A percentile compares a stretch with the other conserved stretches of the same genome.
Evolutionary conservation across 75 land plant species (phyloP).

Genomic region (Pseudotsuga menziesii): DNA sequence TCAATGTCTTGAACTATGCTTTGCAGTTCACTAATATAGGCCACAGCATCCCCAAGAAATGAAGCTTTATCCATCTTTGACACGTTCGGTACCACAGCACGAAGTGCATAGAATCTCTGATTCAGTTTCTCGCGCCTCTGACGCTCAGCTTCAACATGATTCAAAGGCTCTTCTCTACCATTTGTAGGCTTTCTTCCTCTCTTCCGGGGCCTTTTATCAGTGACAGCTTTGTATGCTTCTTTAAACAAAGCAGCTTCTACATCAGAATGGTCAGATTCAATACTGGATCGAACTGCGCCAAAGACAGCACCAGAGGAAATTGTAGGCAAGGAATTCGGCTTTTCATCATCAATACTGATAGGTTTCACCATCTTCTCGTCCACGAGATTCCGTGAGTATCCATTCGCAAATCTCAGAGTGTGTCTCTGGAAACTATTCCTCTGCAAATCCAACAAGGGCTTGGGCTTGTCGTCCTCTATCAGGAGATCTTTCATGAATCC

Average conservation of each 20-base stretch:
- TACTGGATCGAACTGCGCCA: constrained; percentile 27
- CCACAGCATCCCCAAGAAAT: constrained; percentile 78
- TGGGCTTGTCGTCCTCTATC: constrained; percentile 1
- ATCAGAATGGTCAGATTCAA: constrained; percentile 55
- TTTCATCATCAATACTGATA: not conserved
- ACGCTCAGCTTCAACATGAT: constrained; percentile 93
- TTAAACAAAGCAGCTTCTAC: constrained; percentile 50
- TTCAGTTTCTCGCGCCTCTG: constrained; percentile 94
- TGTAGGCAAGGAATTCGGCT: constrained; percentile 22
- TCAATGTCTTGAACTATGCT: constrained; percentile 53
- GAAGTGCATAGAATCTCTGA: constrained; percentile 82
- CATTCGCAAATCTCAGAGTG: not conserved
- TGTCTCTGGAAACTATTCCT: not conserved
- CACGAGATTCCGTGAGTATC: not conserved
- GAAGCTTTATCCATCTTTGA: constrained; percentile 99
- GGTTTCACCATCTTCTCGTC: constrained; percentile 5
- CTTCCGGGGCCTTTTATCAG: constrained; percentile 56
- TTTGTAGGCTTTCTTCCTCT: constrained; percentile 92
- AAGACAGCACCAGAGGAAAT: constrained; percentile 44
- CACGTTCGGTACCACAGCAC: constrained; percentile 89
- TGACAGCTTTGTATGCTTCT: constrained; percentile 40
- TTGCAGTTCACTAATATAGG: constrained; percentile 82
- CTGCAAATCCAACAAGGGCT: not conserved
- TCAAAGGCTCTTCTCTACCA: constrained; percentile 90
- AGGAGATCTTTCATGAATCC: not conserved